Base-by-base conservation (phyloP, 768 basidiomycete species). In the Tephrocybe sp. region DNA sequence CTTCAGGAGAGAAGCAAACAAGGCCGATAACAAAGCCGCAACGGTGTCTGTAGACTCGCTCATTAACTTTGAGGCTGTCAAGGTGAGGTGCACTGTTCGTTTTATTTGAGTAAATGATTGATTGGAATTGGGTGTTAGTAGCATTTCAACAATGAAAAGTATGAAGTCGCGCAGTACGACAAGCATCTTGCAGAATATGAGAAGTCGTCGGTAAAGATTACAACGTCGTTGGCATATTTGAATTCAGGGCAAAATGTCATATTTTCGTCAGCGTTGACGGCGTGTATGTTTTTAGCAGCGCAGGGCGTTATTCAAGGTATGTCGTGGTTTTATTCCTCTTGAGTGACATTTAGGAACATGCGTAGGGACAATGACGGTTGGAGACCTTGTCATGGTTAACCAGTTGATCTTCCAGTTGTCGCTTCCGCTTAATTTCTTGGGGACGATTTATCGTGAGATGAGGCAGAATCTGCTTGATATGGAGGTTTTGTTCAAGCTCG, bases 361-460 rank as follows among this genome's bases (percentile, higher is more conserved):
- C 54, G n/a, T 15, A 95, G 95, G 94, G 7, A 92, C 91, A 0
- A 98, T 99, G 96, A 97, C 95, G 4, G 82, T 99, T 19, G 97
- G 97, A 7, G 97, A 99, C 61, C 81, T 99, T 12, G 97, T 99
- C 58, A 98, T 99, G 96, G 89, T 97, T 59, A 99, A 99, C 67
- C 96, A 98, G 63, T 79, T 99, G 21, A 93, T 98, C 27, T 99
- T 99, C 75, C 97, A 99, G 63, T 74, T 99, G 0, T 97, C 94
- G 0, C 72, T 98, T 26, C 97, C 97, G 3, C 83, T 99, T 53
- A 98, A 98, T 69, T 99, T 99, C 71, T 73, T 99, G 51, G 97
- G 92, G 1, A 92, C 94, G 1, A 95, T 99, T 44, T 99, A 99
- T 62, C 91, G 97, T 40, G 97, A 99, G 65, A 82, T 98, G 69